Evolutionary conservation across 352 stramenopile genomes (phyloP), one percentile per base, ranked within the genome.

Genomic region (Phytophthora colocasiae): DNA sequence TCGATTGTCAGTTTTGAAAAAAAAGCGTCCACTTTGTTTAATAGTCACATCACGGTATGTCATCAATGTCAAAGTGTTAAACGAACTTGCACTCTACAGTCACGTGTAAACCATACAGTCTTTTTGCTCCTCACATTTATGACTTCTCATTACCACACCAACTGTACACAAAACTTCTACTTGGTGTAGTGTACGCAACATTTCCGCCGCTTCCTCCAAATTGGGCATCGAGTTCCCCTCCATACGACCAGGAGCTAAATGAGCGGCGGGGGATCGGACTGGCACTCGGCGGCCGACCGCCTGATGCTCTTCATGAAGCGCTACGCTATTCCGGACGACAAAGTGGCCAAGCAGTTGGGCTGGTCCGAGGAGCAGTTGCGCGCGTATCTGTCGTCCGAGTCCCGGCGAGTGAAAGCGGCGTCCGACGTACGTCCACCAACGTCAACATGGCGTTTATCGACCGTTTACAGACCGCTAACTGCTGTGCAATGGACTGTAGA

Each of bases 241-340:
- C 50, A 72, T 46, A 49, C 43, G 48, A 63, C 34, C 17, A 45
- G 14, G 7, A 31, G 22, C 41, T 51, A 52, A 75, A 75, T 73
- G 63, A 80, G 78, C 58, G 50, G 75, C 51, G 50, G 59, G 32
- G 53, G 67, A 71, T 69, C 55, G 46, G 70, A 66, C 6, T 70
- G 58, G 53, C 69, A 66, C 53, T 81, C 80, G 29, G 63, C 71
- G 29, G 78, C 83, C 34, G 80, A 89, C 36, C 80, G 81, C 43
- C 80, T 93, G 46, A 75, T 65, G 58, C 71, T 75, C 29, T 85
- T 93, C 45, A 83, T 93, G 66, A 68, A 81, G 56, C 80, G 81
- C 53, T 84, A 87, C 69, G 63, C 39, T 43, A 61, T 93, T 27
- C 17, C 72, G 0, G 53, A 75, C 10, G 75, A 81, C 4, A 75